phyloP scores from a whole-genome alignment of 2,329 filamentous ascomycete species.

The Chaetomium sp. region DNA sequence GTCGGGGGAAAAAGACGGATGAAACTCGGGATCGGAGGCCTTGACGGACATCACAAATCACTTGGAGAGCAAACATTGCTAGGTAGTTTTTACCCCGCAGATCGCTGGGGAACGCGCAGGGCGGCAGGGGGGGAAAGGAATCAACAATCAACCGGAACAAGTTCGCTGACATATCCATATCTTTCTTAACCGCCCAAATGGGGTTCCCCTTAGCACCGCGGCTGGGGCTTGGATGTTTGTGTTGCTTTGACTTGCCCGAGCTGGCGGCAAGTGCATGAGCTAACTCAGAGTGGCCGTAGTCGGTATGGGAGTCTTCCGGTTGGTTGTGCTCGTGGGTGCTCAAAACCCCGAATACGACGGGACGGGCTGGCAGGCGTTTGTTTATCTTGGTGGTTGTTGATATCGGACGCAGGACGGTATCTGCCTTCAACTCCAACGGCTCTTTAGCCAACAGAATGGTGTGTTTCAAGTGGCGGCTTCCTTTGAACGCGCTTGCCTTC shows the following conservation, averaged over 20 bases:
- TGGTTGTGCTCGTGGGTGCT: background rate
- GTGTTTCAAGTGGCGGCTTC: background rate
- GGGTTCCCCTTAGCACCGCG: background rate
- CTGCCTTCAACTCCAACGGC: no score
- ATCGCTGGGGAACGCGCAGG: conserved; percentile 1
- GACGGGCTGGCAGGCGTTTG: background rate
- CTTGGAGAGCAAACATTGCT: background rate
- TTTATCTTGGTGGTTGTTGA: conserved; percentile 6
- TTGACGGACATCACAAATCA: background rate
- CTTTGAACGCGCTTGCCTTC: background rate
- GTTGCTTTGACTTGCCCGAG: background rate
- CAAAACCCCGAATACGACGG: background rate
- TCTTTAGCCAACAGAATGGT: background rate
- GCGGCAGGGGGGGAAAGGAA: background rate
- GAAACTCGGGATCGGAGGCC: background rate
- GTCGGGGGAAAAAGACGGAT: background rate
- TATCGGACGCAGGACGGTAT: background rate
- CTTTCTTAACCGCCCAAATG: conserved; percentile 2
- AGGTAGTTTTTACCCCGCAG: background rate
- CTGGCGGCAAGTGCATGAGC: conserved; percentile 2
- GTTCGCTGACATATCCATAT: background rate
- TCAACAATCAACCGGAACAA: background rate
- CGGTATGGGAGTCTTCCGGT: conserved; percentile 10
- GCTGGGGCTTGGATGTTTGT: background rate
- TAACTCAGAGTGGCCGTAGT: background rate